Conservation (phyloP, 129 eudicot species). For the Lonicera japonica region DNA sequence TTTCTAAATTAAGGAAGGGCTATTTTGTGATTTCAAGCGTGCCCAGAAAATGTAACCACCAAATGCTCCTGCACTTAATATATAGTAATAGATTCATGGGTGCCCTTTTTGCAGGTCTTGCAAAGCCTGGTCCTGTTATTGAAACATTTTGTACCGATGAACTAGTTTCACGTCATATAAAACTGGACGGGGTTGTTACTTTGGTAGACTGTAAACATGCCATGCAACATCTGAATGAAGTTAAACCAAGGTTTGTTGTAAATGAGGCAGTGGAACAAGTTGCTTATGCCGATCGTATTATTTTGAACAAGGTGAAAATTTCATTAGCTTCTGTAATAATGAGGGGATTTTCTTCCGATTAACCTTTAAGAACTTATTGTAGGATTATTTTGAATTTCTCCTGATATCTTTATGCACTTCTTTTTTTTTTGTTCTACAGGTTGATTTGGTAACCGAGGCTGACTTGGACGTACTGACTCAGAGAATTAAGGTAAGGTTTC, state of each 20-base stretch:
- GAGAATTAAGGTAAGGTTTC: slow-evolving; percentile 57
- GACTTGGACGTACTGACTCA: slow-evolving; percentile 58
- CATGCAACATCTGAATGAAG: slow-evolving; percentile 79
- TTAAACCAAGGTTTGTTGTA: slow-evolving; percentile 92
- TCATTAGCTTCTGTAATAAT: neutral
- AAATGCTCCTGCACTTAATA: too few species aligned
- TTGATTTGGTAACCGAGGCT: slow-evolving; percentile 61
- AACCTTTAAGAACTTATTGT: neutral
- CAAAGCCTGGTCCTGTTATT: slow-evolving; percentile 96
- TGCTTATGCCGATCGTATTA: slow-evolving; percentile 95
- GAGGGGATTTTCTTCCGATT: neutral
- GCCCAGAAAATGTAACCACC: too few species aligned
- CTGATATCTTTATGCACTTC: neutral
- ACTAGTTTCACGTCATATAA: slow-evolving; percentile 72
- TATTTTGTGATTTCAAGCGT: too few species aligned
- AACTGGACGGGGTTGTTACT: slow-evolving; percentile 98
- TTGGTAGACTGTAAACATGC: slow-evolving; percentile 86
- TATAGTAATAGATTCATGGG: too few species aligned
- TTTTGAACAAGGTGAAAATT: slow-evolving; percentile 63
- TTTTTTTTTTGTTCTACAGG: slow-evolving; percentile 29
- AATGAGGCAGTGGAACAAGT: slow-evolving; percentile 97
- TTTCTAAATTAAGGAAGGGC: too few species aligned
- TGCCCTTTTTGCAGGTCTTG: slow-evolving; percentile 81
- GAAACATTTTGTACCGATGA: slow-evolving; percentile 92
- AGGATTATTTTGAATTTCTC: neutral